Percentiles rank a stretch among this genome's conserved stretches.
phyloP scores from a whole-genome alignment of 495 filamentous ascomycete genomes.

The Aspergillus cristatus region DNA sequence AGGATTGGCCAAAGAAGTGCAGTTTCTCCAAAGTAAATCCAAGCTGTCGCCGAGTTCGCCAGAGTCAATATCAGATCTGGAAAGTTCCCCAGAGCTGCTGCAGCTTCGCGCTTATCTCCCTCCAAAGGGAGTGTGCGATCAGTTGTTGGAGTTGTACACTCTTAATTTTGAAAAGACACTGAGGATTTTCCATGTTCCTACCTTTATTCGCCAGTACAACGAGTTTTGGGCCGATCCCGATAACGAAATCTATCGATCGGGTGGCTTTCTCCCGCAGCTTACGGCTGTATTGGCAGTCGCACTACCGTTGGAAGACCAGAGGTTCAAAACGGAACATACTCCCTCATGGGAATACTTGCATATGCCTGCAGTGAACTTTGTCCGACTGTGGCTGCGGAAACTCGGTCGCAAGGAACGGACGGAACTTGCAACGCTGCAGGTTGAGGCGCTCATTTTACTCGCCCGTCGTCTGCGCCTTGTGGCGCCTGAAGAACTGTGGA shows the following conservation, averaged over 20 bases:
- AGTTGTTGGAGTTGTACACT: constrained; percentile 13
- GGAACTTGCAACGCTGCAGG: constrained; percentile 17
- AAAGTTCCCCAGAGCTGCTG: constrained; percentile 10
- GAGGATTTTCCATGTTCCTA: constrained; percentile 19
- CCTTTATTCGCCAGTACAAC: constrained; percentile 13
- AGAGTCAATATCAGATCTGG: constrained; percentile 9
- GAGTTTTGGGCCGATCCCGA: constrained; percentile 11
- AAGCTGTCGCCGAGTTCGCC: constrained; percentile 7
- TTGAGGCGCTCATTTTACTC: constrained; percentile 27
- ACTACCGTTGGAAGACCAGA: constrained; percentile 8
- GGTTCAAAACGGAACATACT: constrained; percentile 24
- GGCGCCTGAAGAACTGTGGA: constrained; percentile 41
- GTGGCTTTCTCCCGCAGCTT: constrained; percentile 12
- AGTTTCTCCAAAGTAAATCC: constrained; percentile 18
- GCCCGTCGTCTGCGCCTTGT: constrained; percentile 36
- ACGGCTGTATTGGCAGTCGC: constrained; percentile 11
- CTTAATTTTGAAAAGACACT: constrained; percentile 15
- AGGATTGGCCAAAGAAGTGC: constrained; percentile 18
- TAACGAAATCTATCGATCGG: constrained; percentile 3
- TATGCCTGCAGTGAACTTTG: constrained; percentile 11
- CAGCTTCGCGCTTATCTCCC: constrained; percentile 9
- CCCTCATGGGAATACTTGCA: constrained; percentile 24
- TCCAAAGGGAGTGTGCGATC: constrained; percentile 15
- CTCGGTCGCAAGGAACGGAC: constrained; percentile 34
- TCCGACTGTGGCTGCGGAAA: constrained; percentile 23